Percentiles rank a stretch among this genome's conserved stretches.
Conservation (phyloP, 495 filamentous ascomycete species). For the Umbilicaria muhlenbergii region DNA sequence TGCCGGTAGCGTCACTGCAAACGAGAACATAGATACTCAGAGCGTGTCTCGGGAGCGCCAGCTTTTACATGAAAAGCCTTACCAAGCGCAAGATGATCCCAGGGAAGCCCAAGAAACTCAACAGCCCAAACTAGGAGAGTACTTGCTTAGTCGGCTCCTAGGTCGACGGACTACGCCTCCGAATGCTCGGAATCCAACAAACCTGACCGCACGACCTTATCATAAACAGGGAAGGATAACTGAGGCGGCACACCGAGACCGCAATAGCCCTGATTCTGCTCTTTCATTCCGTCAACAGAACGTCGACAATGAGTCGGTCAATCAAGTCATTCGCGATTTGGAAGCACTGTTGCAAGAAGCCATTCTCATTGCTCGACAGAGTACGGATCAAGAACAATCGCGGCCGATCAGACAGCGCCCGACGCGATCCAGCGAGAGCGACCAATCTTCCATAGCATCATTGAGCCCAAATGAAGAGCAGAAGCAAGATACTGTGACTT, state of each 20-base stretch:
- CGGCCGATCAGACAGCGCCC: slow-evolving; percentile 8
- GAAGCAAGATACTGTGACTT: slow-evolving; percentile 3
- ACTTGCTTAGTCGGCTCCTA: too few relatives aligned
- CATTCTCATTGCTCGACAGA: slow-evolving; percentile 24
- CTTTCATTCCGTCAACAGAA: slow-evolving; percentile 2
- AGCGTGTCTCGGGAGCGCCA: too few relatives aligned
- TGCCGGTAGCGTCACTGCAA: too few relatives aligned
- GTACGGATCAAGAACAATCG: slow-evolving; percentile 11
- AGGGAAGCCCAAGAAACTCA: too few relatives aligned
- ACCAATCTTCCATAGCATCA: slow-evolving; percentile 8
- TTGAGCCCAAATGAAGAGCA: slow-evolving; percentile 10
- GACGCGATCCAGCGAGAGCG: slow-evolving; percentile 12
- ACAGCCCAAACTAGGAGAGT: too few relatives aligned
- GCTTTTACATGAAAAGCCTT: too few relatives aligned
- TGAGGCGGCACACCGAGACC: background rate
- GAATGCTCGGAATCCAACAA: background rate
- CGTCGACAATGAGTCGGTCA: slow-evolving; percentile 5
- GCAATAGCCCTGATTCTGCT: background rate
- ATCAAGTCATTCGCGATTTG: slow-evolving; percentile 23
- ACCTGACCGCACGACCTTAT: slow-evolving; percentile 1
- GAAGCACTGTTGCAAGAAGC: slow-evolving; percentile 32
- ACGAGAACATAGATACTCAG: too few relatives aligned
- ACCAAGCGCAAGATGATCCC: too few relatives aligned
- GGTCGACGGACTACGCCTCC: too few relatives aligned
- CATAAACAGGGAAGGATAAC: background rate